Conservation (phyloP, 78 protist genomes). For the Dictyostelium discoideum region dicty_2.7 NC_007089.4:6114001-6114500, state of each 20-base stretch:
- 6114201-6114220: background rate
- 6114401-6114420: slow-evolving; percentile 28
- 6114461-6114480: background rate
- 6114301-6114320: background rate
- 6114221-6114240: slow-evolving; percentile 8
- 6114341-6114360: slow-evolving; percentile 21
- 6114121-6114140: slow-evolving; percentile 84
- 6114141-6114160: slow-evolving; percentile 87
- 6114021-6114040: background rate
- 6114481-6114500: background rate
- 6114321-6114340: slow-evolving; percentile 8
- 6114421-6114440: background rate
- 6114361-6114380: slow-evolving; percentile 10
- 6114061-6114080: slow-evolving; percentile 23
- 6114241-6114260: slow-evolving; percentile 82
- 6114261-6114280: slow-evolving; percentile 87
- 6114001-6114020: background rate
- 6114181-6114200: background rate
- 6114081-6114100: slow-evolving; percentile 39
- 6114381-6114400: background rate
- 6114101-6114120: background rate
- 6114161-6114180: slow-evolving; percentile 77
- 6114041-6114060: background rate
- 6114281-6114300: slow-evolving; percentile 30
- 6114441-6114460: background rate